Conservation (phyloP, 208 protist species). For the Trypanosoma conorhini region DNA sequence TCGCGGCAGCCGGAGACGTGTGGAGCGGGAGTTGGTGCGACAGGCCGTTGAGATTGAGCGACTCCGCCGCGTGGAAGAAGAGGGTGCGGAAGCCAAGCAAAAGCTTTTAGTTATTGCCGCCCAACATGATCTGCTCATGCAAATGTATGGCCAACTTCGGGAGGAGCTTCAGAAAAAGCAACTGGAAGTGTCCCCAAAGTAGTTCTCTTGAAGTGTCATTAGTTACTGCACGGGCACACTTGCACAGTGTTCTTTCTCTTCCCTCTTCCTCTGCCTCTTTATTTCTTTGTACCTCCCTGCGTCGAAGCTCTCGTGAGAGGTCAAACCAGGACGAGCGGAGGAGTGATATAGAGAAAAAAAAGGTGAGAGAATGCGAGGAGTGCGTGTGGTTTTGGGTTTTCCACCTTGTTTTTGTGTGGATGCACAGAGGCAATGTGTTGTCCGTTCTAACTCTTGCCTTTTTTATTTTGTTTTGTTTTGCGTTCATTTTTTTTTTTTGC, state of each 20-base stretch:
- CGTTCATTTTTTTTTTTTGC: not conserved
- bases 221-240: not conserved
- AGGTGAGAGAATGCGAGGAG: not conserved
- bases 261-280: constrained; percentile 9
- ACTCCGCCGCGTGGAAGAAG: constrained; percentile 36
- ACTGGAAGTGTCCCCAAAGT: not conserved
- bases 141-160: constrained; percentile 81
- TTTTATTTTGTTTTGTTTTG: not conserved
- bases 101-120: constrained; percentile 40
- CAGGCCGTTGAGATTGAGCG: constrained; percentile 76
- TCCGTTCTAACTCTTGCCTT: not conserved
- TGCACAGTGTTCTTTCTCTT: constrained; percentile 1
- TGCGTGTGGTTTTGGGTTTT: not conserved
- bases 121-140: constrained; percentile 72
- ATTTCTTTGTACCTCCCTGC: not conserved
- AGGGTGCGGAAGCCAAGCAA: constrained; percentile 29
- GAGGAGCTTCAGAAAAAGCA: constrained; percentile 40
- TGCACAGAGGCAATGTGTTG: no score
- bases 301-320: no score
- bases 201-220: not conserved
- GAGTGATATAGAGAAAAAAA: no score
- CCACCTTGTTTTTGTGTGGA: not conserved
- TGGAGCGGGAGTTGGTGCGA: constrained; percentile 73
- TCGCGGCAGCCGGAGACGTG: constrained; percentile 26
- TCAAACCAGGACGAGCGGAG: not conserved